A percentile compares a stretch with the other conserved stretches of the same genome.
phyloP scores from a whole-genome alignment of 768 basidiomycete species.

The Grammothele lineata region DNA sequence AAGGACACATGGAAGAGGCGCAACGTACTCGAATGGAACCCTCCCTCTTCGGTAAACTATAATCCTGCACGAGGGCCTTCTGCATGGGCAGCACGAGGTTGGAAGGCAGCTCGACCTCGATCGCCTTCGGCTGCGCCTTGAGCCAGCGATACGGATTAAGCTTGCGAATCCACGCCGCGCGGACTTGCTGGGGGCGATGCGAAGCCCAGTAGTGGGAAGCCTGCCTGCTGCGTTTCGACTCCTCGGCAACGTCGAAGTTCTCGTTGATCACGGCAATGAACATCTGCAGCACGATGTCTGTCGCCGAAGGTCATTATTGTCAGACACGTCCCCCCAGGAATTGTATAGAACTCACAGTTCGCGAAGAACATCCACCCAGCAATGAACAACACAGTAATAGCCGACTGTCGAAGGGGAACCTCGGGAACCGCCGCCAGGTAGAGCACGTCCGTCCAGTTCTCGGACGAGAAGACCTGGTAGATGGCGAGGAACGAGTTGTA shows the following conservation, averaged over 20 bases:
- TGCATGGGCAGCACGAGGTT: constrained; percentile 77
- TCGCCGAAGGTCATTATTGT: constrained; percentile 1
- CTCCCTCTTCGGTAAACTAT: constrained; percentile 36
- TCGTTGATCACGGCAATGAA: constrained; percentile 98
- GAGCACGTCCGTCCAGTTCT: constrained; percentile 86
- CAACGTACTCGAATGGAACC: constrained; percentile 27
- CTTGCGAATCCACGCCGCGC: constrained; percentile 61
- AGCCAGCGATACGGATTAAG: constrained; percentile 90
- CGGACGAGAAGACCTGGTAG: constrained; percentile 88
- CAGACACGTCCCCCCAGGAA: too few species aligned
- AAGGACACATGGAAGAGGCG: neutral
- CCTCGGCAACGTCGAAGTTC: constrained; percentile 91
- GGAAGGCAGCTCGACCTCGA: constrained; percentile 69
- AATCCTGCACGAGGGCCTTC: constrained; percentile 66
- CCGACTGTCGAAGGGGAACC: constrained; percentile 58
- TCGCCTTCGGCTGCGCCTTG: constrained; percentile 64
- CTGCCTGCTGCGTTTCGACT: constrained; percentile 80
- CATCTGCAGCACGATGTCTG: constrained; percentile 91
- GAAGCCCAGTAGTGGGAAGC: constrained; percentile 63
- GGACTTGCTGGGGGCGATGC: constrained; percentile 43
- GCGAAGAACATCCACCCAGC: constrained; percentile 86
- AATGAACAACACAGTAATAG: constrained; percentile 69
- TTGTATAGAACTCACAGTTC: constrained; percentile 75
- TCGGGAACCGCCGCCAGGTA: constrained; percentile 64
- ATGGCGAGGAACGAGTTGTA: constrained; percentile 84